Evolutionary conservation across 2,329 filamentous ascomycete genomes (phyloP).

Genomic region (Cucurbitaria berberidis): DNA sequence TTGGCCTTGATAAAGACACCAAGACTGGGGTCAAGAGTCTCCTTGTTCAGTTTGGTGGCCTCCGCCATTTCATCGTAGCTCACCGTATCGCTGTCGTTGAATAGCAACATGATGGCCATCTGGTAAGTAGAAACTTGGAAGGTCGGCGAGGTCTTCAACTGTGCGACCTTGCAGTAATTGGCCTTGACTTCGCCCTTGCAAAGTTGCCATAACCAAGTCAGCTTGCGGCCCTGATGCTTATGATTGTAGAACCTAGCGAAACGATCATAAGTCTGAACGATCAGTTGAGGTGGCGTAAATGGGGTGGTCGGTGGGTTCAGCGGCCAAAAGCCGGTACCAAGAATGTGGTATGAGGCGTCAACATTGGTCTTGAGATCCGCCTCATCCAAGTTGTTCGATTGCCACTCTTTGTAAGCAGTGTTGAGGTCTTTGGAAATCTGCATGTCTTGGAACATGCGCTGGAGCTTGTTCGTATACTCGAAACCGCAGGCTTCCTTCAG

Average conservation of each 20-base stretch:
- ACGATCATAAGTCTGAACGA: constrained; percentile 84
- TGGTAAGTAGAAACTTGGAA: constrained; percentile 98
- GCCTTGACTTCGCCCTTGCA: constrained; percentile 97
- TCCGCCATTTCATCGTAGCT: constrained; percentile 87
- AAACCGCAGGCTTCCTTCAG: constrained; percentile 98
- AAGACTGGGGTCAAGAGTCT: constrained; percentile 85
- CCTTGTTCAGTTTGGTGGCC: constrained; percentile 77
- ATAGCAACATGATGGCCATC: constrained; percentile 93
- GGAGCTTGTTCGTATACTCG: constrained; percentile 98
- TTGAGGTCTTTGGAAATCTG: constrained; percentile 99
- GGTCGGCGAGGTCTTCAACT: constrained; percentile 82
- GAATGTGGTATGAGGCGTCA: constrained; percentile 88
- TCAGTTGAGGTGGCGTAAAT: constrained; percentile 85
- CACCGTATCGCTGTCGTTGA: constrained; percentile 88
- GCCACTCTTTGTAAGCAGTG: constrained; percentile 80
- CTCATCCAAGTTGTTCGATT: constrained; percentile 69
- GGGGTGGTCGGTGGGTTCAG: constrained; percentile 84
- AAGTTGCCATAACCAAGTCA: constrained; percentile 97
- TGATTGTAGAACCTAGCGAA: constrained; percentile 92
- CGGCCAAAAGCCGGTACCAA: constrained; percentile 98
- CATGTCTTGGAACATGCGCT: constrained; percentile 99
- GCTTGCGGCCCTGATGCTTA: constrained; percentile 94
- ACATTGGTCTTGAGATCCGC: constrained; percentile 71
- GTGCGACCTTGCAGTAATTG: constrained; percentile 77
- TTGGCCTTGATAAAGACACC: constrained; percentile 91